Evolutionary conservation across 2,329 filamentous ascomycete genomes (phyloP), one percentile per base, ranked within the genome.

Genomic region (Phialemonium atrogriseum): DNA sequence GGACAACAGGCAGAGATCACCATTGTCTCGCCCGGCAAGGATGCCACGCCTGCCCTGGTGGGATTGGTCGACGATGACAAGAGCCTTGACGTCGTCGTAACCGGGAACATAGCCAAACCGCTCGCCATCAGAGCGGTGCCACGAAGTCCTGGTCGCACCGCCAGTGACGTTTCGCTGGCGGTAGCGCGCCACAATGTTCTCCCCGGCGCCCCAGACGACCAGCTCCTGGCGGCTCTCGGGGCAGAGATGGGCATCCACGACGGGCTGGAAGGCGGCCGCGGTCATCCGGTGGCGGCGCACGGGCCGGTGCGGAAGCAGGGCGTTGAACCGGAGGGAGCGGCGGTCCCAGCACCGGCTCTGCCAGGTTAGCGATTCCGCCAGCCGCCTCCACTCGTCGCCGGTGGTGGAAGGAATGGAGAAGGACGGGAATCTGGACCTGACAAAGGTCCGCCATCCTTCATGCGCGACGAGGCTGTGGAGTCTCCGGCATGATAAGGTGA

Each of bases 271-370:
- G 1, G 51, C 47, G 4, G 62, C 51, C 2, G 53, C 54, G 43
- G 62, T 59, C 5, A 39, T 41, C 2, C 41, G 44, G 3, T 39
- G 43, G 1, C 36, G 36, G 42, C 1, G 37, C 27, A 19, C 37
- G 40, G 35, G 34, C 46, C 44, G 26, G 12, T 29, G 35, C n/a
- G 43, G 48, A 6, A 49, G 42, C 22, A 50, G 24, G 36, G 50
- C 47, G 29, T 55, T 53, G 34, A 72, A 59, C 11, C 55, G 53
- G 13, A 65, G 41, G 1, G 59, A 51, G 1, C 66, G 59, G 31
- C 57, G 60, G 29, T 73, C 69, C 70, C 70, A 74, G 42, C 64
- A 68, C 5, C 68, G 59, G 17, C 65, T 61, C 33, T 72, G 61
- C 40, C 63, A 65, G 1, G 70, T 71, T 25, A 71, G 46, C 1